Evolutionary conservation across 805 yeast genomes (phyloP), one percentile per base, ranked within the genome.

Genomic region (Henningerozyma blattae): DNA sequence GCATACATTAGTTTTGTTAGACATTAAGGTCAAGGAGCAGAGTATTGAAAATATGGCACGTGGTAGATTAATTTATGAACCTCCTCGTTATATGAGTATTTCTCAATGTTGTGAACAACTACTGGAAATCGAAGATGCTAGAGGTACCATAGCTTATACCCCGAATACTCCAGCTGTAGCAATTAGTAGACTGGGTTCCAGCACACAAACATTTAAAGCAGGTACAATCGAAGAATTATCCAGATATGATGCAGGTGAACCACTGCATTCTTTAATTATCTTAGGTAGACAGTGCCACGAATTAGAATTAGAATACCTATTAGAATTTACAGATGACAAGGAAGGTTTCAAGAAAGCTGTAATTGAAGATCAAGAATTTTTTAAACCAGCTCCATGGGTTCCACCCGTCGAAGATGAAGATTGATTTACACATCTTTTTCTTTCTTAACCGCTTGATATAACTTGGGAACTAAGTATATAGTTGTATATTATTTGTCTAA

Each of bases 11-110:
- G 71, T 89, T 26, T 66, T 89, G 39, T 65, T 89, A 32, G 98
- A 89, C 54, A 89, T 89, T 56, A 89, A 89, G 57, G 98, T 89
- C 30, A 91, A 91, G 58, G 98, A 89, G 57, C 98, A 91, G 59
- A 84, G 93, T 52, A 70, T 86, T 41, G 94, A 87, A 51, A 89
- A 87, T 54, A 73, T 89, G 76, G 93, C 94, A 31, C 72, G 94
- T 40, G 97, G 97, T 2, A 72, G 91, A 56, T 62, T 79, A 31
- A 83, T 89, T 25, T 89, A 84, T 54, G 98, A 89, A 58, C 97
- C 97, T 24, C 98, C 98, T 32, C 70, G 98, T 54, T 89, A 86
- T 61, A 89, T 89, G 98, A 72, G 76, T 41, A 86, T 91, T 43
- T 72, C 78, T 34, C 84, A 93, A 31, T 94, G 95, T 39, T 87